phyloP scores from a whole-genome alignment of 1,139 yeast genomes.

The Yamadazyma buinensis region DNA sequence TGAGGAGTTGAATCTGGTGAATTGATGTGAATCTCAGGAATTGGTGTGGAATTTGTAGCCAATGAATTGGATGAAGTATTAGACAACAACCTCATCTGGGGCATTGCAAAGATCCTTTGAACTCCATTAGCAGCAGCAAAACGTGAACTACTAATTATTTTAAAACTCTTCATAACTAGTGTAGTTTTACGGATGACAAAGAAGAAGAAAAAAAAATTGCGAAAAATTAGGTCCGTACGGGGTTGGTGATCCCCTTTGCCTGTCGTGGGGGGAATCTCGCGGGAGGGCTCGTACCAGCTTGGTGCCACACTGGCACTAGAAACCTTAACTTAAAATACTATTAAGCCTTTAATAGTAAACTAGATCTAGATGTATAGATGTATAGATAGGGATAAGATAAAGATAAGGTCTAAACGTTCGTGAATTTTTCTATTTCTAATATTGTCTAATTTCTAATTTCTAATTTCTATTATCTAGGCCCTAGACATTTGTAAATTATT shows the following conservation, averaged over 20 bases:
- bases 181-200: background rate
- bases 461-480: background rate
- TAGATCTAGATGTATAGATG: too few relatives aligned
- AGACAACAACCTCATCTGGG: constrained; percentile 1
- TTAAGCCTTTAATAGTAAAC: too few relatives aligned
- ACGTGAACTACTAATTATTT: background rate
- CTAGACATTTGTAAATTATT: constrained; percentile 10
- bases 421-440: too few relatives aligned
- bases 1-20: constrained; percentile 15
- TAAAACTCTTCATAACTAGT: background rate
- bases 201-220: too few relatives aligned
- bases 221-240: too few relatives aligned
- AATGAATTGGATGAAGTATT: constrained; percentile 1
- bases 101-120: too few relatives aligned
- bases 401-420: too few relatives aligned
- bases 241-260: background rate
- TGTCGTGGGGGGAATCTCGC: background rate
- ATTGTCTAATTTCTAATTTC: too few relatives aligned
- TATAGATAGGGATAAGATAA: too few relatives aligned
- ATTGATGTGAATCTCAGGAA: constrained; percentile 13
- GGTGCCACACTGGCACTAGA: background rate
- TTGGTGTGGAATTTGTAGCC: constrained; percentile 10
- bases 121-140: background rate
- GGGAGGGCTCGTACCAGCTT: background rate
- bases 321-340: too few relatives aligned